Evolutionary conservation across 768 basidiomycete genomes (phyloP).

Genomic region (Lepiota subincarnata): DNA sequence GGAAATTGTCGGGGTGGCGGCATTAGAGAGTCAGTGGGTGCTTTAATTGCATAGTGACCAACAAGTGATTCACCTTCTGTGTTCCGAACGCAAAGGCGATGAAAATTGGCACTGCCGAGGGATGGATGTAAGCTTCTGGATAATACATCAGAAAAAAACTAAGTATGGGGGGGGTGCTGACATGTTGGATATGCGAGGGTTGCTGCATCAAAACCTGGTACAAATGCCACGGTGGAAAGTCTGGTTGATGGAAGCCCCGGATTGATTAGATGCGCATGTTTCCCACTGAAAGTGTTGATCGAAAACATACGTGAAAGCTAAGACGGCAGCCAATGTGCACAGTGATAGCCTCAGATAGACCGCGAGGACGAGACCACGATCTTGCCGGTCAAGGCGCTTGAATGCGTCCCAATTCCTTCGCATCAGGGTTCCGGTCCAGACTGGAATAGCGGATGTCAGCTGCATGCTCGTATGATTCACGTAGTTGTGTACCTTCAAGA

Average conservation of each 20-base stretch:
- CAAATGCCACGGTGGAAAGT: slow-evolving; percentile 1
- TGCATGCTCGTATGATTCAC: neutral
- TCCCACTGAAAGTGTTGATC: neutral
- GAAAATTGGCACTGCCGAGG: slow-evolving; percentile 7
- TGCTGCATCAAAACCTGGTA: neutral
- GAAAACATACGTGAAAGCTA: slow-evolving; percentile 1
- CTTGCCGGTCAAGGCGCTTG: neutral
- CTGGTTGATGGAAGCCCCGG: neutral
- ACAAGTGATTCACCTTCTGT: slow-evolving; percentile 3
- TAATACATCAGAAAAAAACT: neutral
- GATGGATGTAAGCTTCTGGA: neutral
- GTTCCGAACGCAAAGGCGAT: slow-evolving; percentile 10
- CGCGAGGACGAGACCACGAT: slow-evolving; percentile 4
- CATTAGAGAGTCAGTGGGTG: too few relatives aligned
- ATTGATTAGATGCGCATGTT: too few relatives aligned
- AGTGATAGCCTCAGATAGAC: slow-evolving; percentile 1
- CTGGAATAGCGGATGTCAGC: neutral
- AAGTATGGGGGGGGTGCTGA: neutral
- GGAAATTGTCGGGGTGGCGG: neutral
- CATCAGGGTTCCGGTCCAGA: slow-evolving; percentile 5
- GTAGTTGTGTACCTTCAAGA: neutral
- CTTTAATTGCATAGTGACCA: too few relatives aligned
- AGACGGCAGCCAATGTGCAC: slow-evolving; percentile 1
- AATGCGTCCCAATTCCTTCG: neutral
- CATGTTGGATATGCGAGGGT: slow-evolving; percentile 1